Base-by-base conservation (phyloP, 108 stramenopile genomes). In the Nitzschia palea region DNA sequence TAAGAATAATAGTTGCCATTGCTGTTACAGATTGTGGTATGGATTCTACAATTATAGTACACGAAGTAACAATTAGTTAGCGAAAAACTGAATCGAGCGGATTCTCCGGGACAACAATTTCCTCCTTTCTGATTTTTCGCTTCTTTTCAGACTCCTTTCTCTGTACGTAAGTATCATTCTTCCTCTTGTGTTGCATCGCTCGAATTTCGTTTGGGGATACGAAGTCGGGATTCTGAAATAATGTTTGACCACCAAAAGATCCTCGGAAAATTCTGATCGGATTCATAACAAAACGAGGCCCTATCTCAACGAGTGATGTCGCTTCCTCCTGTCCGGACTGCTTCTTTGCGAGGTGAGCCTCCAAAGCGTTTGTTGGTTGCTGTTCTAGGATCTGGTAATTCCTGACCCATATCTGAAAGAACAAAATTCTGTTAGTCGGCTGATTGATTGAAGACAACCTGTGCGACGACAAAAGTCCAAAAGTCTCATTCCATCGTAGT, bases 341-440 rank as follows among this genome's bases (percentile, higher is more conserved):
- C 72, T 93, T 95, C 76, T 89, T 89, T 52, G 86, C 78, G 2
- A 57, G 43, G n/a, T 83, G 77, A 33, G 88, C 90, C 75, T 95
- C 90, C 68, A 86, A 65, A 29, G 90, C 90, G 31, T 84, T 92
- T n/a, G 79, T 65, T 3, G 91, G 80, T 45, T 92, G 73, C 59
- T 90, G 71, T 76, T 99, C 97, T 8, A 98, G 67, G 52, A 99
- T 97, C 79, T 98, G 97, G 68, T 98, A 99, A 71, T 98, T 97
- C 26, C 98, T 85, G 17, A 98, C 95, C 98, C 98, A 99, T 62
- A 99, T 96, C 91, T 94, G 68, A n/a, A 43, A 63, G 33, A 27
- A 18, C 52, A 35, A 30, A 40, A 62, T 9, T 51, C n/a, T 5
- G 50, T 25, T 5, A 22, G 22, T 51, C 6, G 5, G 48, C 5